Evolutionary conservation across 2,329 filamentous ascomycete species (phyloP), one percentile per base, ranked within the genome.

Genomic region (Aspergillus sp.): DNA sequence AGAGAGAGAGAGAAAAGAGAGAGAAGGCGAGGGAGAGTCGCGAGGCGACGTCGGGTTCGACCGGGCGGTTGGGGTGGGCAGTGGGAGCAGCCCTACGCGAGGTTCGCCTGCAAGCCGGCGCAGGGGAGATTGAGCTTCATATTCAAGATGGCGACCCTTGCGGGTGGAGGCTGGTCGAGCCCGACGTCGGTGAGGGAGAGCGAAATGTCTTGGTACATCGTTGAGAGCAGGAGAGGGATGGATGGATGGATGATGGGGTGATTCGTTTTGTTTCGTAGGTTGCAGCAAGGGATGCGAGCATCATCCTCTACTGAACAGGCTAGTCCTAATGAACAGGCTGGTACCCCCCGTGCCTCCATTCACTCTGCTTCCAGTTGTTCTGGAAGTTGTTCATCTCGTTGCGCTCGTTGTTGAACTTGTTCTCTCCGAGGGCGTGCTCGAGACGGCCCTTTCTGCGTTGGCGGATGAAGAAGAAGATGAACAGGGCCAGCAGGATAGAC

Each of bases 401-500:
- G 43, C 72, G 73, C 53, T 76, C 71, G n/a, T 61, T 61, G 60
- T 64, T 61, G 71, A 77, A 82, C 49, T 77, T 76, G 64, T 74
- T 72, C 59, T 82, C 79, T 41, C 78, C 79, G 20, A 77, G 54
- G 18, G 74, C 76, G 45, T 76, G 73, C 66, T 83, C 81, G 44
- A 76, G 74, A 57, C 78, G 77, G 34, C 82, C 82, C 59, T 74
- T 72, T 56, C 76, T 75, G 56, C 82, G 76, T 68, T 83, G 80
- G 48, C 73, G 74, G 60, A 82, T 63, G 66, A 79, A 83, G 71
- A 76, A 82, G 64, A 81, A 74, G 11, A 72, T 62, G 22, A 79
- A 69, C 18, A 74, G 64, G 7, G 67, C 68, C 22, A 80, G 63
- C 30, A 64, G 62, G 30, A 74, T 41, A 5, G 65, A 66, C 24